phyloP scores from a whole-genome alignment of 352 stramenopile species.

The Phytopythium helicoides region DNA sequence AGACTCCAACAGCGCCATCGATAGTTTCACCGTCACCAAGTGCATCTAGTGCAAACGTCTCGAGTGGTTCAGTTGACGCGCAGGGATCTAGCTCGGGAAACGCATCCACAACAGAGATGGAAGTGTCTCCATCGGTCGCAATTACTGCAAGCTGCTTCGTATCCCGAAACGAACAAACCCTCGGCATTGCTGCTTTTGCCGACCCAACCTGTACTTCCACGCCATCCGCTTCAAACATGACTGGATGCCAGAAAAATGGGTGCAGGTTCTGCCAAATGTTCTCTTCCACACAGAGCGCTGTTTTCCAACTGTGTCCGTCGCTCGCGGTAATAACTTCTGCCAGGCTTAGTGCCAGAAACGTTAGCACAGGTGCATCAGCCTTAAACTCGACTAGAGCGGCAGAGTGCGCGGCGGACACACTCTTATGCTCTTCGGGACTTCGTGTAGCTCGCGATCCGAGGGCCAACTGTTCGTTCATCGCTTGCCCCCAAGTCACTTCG shows the following conservation, averaged over 20 bases:
- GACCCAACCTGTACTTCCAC: not conserved
- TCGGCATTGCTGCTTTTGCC: constrained; percentile 2
- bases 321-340: not conserved
- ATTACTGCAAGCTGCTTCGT: not conserved
- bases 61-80: too few species aligned
- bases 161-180: not conserved
- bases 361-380: not conserved
- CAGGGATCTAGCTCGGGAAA: too few species aligned
- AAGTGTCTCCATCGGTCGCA: not conserved
- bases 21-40: too few species aligned
- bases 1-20: too few species aligned
- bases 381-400: not conserved
- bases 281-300: not conserved
- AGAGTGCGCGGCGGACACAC: not conserved
- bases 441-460: not conserved
- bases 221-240: not conserved
- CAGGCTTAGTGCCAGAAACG: not conserved
- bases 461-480: constrained; percentile 2
- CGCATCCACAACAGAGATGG: not conserved
- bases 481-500: not conserved
- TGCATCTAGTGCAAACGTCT: too few species aligned
- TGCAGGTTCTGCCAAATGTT: constrained; percentile 6
- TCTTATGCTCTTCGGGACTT: not conserved
- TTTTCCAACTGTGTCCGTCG: constrained; percentile 1
- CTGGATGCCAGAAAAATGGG: constrained; percentile 2